Conservation (phyloP, 148 eudicot genomes). For the Cornus kousa region DNA sequence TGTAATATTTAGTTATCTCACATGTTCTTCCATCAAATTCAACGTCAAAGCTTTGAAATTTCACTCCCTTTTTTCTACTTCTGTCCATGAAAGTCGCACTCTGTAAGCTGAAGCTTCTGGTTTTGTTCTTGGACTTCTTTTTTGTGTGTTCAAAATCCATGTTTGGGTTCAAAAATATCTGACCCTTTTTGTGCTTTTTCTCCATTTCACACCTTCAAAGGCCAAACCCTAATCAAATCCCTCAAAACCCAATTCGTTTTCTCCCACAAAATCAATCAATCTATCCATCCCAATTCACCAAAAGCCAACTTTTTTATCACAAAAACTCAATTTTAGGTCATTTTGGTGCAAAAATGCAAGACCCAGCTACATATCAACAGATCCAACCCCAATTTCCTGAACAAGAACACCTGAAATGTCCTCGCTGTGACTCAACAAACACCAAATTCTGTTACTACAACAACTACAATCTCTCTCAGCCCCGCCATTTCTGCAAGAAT, state of each 20-base stretch:
- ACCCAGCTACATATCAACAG: constrained; percentile 31
- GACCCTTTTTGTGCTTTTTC: neutral
- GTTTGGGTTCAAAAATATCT: neutral
- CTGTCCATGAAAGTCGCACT: neutral
- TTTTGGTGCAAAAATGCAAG: constrained; percentile 25
- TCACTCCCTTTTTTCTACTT: neutral
- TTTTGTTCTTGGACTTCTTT: neutral
- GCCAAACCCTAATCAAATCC: neutral
- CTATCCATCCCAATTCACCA: neutral
- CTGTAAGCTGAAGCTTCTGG: neutral
- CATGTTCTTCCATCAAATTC: neutral
- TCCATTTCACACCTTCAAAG: neutral
- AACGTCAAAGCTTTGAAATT: neutral
- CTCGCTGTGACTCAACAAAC: constrained; percentile 56
- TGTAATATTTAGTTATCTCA: neutral
- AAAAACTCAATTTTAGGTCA: neutral
- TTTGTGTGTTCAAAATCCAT: neutral
- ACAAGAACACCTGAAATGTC: constrained; percentile 61
- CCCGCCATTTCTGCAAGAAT: constrained; percentile 50
- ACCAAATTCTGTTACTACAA: constrained; percentile 76
- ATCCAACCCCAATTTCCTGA: constrained; percentile 44
- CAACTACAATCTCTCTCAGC: constrained; percentile 73
- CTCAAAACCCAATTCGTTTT: constrained; percentile 2
- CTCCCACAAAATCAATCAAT: neutral
- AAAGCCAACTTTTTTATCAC: neutral